Conservation (phyloP, 257 asterid species). For the Rehmannia glutinosa region DNA sequence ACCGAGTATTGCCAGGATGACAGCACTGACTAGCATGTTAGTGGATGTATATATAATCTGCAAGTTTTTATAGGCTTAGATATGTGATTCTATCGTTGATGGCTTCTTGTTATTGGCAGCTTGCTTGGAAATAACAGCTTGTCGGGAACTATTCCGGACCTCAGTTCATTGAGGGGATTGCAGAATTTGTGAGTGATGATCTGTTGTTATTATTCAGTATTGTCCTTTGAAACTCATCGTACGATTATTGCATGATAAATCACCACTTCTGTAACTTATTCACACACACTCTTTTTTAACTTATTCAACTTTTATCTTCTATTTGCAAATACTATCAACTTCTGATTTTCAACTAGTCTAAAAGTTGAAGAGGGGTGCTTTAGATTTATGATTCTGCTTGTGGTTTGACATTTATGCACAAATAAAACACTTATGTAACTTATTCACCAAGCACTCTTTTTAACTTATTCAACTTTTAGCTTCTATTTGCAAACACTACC, state of each 20-base stretch:
- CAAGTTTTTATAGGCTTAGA: background rate
- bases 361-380: no score
- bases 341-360: no score
- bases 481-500: background rate
- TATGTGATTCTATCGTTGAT: slow-evolving; percentile 8
- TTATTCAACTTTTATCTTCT: no score
- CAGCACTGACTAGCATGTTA: slow-evolving; percentile 79
- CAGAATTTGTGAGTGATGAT: slow-evolving; percentile 60
- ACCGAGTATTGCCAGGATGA: slow-evolving; percentile 55
- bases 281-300: no score
- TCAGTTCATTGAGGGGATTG: slow-evolving; percentile 60
- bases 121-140: slow-evolving; percentile 74
- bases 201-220: background rate
- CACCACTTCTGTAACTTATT: no score
- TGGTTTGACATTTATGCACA: no score
- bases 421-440: no score
- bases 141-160: slow-evolving; percentile 73
- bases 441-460: no score
- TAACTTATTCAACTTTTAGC: no score
- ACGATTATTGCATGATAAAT: no score
- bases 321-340: no score
- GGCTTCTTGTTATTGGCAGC: slow-evolving; percentile 37
- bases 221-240: background rate
- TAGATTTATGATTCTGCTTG: no score
- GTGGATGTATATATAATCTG: slow-evolving; percentile 19